Evolutionary conservation across 352 stramenopile genomes (phyloP).

Genomic region (Globisporangium perplexum): DNA sequence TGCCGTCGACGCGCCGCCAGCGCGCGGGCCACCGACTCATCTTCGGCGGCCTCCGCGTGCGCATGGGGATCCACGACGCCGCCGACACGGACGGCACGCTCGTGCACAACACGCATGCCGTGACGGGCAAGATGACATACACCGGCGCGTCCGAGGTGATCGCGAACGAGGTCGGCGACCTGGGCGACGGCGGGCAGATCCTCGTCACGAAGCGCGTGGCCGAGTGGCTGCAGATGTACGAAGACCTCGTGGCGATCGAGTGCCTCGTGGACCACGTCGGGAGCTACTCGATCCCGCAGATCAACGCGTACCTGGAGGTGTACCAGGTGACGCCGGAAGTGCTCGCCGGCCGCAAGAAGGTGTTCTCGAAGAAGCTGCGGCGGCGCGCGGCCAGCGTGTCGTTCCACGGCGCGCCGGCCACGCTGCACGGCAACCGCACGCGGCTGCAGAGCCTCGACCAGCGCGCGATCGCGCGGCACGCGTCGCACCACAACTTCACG

Average conservation of each 20-base stretch:
- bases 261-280: neutral
- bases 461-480: constrained; percentile 6
- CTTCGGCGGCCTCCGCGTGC: constrained; percentile 61
- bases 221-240: constrained; percentile 34
- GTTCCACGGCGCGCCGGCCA: constrained; percentile 5
- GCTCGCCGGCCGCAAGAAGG: constrained; percentile 8
- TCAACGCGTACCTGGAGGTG: constrained; percentile 33
- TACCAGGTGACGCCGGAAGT: constrained; percentile 30
- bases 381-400: constrained; percentile 6
- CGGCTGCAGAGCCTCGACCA: constrained; percentile 9
- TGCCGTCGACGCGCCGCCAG: constrained; percentile 53
- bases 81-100: constrained; percentile 42
- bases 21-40: constrained; percentile 30
- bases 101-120: constrained; percentile 46
- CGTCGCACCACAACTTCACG: constrained; percentile 9
- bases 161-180: constrained; percentile 51
- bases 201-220: constrained; percentile 60
- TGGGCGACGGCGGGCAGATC: constrained; percentile 65
- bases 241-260: constrained; percentile 5
- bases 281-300: constrained; percentile 23
- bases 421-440: constrained; percentile 2
- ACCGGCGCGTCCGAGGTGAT: constrained; percentile 63
- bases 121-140: constrained; percentile 63
- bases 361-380: constrained; percentile 8
- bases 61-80: constrained; percentile 76